Evolutionary conservation across 352 stramenopile species (phyloP), one percentile per base, ranked within the genome.

Genomic region (Phytophthora syringae): DNA sequence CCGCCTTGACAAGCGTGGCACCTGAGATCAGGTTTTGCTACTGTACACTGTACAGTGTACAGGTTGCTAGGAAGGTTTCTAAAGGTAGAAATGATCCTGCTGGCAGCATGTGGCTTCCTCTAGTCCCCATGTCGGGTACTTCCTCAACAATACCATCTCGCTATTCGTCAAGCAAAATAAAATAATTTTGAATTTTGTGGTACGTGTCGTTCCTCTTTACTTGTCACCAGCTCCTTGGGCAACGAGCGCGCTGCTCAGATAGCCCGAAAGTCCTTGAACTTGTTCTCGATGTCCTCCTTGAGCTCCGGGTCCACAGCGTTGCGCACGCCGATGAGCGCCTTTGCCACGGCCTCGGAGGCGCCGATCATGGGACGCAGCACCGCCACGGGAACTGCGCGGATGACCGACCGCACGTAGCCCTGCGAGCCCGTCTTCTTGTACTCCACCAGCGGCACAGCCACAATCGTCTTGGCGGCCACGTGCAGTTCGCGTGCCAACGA

Each of bases 241-340:
- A 5, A 37, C 27, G 18, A 28, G 52, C 37, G 36, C 21, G 34
- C 37, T 39, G 43, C 51, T 77, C 47, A 82, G 34, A 73, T 77
- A 16, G 61, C 56, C 24, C 85, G 80, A 55, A 93, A 90, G 74
- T 96, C 86, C 80, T 96, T 96, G 59, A 95, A 96, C 73, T 96
- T 96, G 74, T 96, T 96, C 74, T 94, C 86, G 44, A 96, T 94
- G 66, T 96, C 87, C 59, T 96, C 88, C 64, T 94, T 96, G 39
- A 95, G 77, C 67, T 96, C 88, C 30, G 88, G 88, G 53, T 95
- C 87, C 51, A 96, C 87, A 3, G 83, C 84, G 55, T 96, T 96
- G 62, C 88, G 86, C 18, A 94, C 87, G 15, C 88, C 88, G 52
- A 95, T 94, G 13, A 96, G 70, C 51, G 88, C 87, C 57, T 94